These are phyloP conservation scores for Aspergillus asperescens DNA, from an alignment of 495 filamentous ascomycete species.

Conservation along the genomic window DNA sequence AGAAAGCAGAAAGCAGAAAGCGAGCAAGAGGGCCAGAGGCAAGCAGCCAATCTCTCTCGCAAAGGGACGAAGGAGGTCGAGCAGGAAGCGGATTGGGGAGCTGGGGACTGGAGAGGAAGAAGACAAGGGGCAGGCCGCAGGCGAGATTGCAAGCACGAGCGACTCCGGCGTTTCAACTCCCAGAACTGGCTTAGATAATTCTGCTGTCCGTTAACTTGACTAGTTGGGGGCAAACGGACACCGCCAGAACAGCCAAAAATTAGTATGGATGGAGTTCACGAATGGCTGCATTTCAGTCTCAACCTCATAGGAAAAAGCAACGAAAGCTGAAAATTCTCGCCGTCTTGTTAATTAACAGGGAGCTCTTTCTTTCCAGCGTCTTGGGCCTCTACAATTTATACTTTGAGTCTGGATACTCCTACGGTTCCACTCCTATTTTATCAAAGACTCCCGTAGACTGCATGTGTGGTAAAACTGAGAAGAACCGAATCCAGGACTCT, in stretches of 20 bases:
- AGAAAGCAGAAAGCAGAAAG: slow-evolving; percentile 15
- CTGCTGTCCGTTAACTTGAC: slow-evolving; percentile 11
- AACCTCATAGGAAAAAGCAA: neutral
- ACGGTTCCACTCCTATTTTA: too few species aligned
- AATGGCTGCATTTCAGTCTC: slow-evolving; percentile 7
- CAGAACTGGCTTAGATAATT: slow-evolving; percentile 25
- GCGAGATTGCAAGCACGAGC: slow-evolving; percentile 1
- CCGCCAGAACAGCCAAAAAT: slow-evolving; percentile 4
- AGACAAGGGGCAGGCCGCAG: neutral
- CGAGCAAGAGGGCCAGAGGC: too few species aligned
- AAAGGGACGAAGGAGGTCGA: slow-evolving; percentile 1
- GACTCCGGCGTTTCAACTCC: slow-evolving; percentile 25
- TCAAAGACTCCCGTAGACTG: too few species aligned
- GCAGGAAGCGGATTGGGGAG: slow-evolving; percentile 2
- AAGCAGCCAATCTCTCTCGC: slow-evolving; percentile 5
- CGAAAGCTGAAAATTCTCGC: too few species aligned
- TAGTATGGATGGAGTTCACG: neutral
- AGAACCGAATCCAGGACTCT: neutral
- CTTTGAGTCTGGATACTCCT: too few species aligned
- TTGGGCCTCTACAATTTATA: too few species aligned
- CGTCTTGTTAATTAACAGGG: too few species aligned
- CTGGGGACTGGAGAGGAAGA: slow-evolving; percentile 7
- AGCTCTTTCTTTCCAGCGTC: too few species aligned
- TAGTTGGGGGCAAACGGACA: slow-evolving; percentile 6
- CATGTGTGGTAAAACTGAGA: too few species aligned